phyloP scores from a whole-genome alignment of 305 asterid species.

The Ajuga reptans region DNA sequence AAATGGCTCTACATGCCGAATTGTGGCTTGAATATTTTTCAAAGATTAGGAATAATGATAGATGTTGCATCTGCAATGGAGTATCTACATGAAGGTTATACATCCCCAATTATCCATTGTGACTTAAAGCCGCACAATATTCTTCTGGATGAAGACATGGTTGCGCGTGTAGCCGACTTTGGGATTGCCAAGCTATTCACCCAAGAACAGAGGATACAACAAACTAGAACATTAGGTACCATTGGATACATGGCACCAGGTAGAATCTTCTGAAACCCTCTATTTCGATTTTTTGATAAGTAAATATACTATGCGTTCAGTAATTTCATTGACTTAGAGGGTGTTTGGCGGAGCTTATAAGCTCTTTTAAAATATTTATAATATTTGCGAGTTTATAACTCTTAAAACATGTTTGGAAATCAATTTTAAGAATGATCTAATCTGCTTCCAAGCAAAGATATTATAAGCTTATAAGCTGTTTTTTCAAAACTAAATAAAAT shows the following conservation, averaged over 20 bases:
- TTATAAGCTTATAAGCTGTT: no score
- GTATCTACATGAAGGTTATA: background rate
- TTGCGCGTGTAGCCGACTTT: background rate
- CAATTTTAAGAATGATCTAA: no score
- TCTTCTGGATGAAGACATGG: slow-evolving; percentile 10
- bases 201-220: background rate
- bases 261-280: background rate
- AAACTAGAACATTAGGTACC: background rate
- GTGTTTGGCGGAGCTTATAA: no score
- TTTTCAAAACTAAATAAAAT: no score
- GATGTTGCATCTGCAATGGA: background rate
- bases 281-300: background rate
- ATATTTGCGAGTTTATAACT: no score
- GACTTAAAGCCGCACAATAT: slow-evolving; percentile 10
- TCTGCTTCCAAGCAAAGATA: no score
- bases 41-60: background rate
- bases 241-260: slow-evolving; percentile 16
- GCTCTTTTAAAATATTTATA: no score
- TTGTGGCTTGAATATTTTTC: background rate
- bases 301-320: no score
- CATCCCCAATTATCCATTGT: background rate
- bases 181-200: slow-evolving; percentile 12
- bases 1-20: background rate
- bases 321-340: no score
- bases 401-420: no score